phyloP scores from a whole-genome alignment of 2,329 filamentous ascomycete species.

The Blastomyces gilchristii region DNA sequence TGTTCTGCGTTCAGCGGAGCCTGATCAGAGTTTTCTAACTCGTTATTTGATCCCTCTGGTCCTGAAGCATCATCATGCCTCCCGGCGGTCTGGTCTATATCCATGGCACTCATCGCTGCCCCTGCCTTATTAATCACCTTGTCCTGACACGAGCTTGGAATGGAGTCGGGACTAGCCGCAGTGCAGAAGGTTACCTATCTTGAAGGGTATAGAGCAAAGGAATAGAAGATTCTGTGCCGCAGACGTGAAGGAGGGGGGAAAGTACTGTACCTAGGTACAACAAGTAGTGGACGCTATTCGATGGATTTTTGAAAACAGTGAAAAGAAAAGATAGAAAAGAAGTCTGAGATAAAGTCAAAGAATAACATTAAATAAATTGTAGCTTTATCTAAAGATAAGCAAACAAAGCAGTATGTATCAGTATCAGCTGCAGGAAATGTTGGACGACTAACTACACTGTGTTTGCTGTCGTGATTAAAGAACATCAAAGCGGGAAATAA shows the following conservation, averaged over 20 bases:
- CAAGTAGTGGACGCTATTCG: neutral
- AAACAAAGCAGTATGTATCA: neutral
- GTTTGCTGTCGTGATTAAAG: neutral
- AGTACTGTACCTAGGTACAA: too few species aligned
- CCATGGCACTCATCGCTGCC: neutral
- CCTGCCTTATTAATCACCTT: neutral
- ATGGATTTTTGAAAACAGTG: neutral
- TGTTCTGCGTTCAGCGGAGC: constrained; percentile 27
- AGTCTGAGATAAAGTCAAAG: neutral
- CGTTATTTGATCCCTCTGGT: constrained; percentile 5
- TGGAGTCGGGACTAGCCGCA: neutral
- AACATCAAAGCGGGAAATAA: neutral
- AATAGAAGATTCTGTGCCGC: neutral
- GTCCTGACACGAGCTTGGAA: too few species aligned
- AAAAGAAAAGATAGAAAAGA: neutral
- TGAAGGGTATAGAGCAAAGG: neutral
- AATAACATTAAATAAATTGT: neutral
- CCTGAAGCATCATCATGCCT: neutral
- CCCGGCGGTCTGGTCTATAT: neutral
- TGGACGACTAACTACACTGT: neutral
- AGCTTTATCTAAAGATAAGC: neutral
- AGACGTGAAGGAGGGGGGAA: too few species aligned
- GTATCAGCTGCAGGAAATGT: neutral
- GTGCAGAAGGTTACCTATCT: too few species aligned
- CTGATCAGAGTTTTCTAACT: constrained; percentile 20